Base-by-base conservation (phyloP, 1,284 basidiomycete species). In the Tilletia caries region DNA sequence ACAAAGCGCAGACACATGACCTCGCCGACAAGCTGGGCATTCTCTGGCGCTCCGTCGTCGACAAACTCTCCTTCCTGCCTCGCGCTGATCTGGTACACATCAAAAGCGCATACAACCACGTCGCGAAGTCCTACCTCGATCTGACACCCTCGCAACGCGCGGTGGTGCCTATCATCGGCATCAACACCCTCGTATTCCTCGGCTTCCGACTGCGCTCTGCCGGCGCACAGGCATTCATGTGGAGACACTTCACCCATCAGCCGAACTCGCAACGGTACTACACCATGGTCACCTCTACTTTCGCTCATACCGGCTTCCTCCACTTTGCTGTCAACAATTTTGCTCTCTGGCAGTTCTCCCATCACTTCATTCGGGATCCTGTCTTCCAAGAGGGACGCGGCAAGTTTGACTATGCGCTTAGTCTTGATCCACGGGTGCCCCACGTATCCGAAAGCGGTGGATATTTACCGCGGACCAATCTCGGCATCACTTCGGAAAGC, bases 281-380 rank as follows among this genome's bases (percentile, higher is more conserved):
- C 25, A 79, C 79, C 6, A 70, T 79, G 71, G 43, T 75, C 0
- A 81, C 76, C 1, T 75, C 74, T n/a, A 70, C 71, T 0, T 77
- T 76, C 25, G 77, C 76, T 46, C 79, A 81, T 65, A 68, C 72
- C 25, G 66, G 70, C 2, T 27, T 68, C 1, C 32, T 73, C 1
- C 85, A 86, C 70, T 83, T 83, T 68, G 77, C 81, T 1, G 84
- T 86, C 82, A 86, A 86, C 83, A 85, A 84, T 44, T 72, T 85
- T 65, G 85, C 85, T 1, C 80, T 86, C 5, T 85, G 83, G 77
- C 84, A 83, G 0, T 84, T 86, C 64, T 85, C 85, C 23, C 79
- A 70, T 20, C 34, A 43, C n/a, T 32, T 37, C 27, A n/a, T 68
- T 27, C n/a, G 69, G 2, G 52, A 64, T 58, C 68, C 68, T 29